Percentiles rank a stretch among this genome's conserved stretches.
These are phyloP conservation scores for Eremothecium cymbalariae DNA, from an alignment of 1,139 yeast genomes.

Conservation along the genomic window DNA sequence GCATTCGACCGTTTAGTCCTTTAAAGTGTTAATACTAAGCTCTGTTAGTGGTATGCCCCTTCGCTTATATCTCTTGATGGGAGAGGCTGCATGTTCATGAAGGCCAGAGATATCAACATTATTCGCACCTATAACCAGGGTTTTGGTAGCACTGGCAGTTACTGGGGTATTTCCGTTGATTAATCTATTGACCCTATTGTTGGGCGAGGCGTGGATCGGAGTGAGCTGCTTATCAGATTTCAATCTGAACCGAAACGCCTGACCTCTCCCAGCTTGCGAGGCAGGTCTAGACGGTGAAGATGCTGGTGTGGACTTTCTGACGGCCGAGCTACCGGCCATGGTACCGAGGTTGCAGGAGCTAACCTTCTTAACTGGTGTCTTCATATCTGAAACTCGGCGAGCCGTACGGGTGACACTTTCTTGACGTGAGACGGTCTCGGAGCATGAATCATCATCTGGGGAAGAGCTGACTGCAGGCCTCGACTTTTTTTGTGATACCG, in stretches of 20 bases:
- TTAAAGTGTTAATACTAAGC: constrained; percentile 8
- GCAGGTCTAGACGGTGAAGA: constrained; percentile 2
- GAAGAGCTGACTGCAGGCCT: too few species aligned
- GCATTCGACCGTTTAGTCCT: too few species aligned
- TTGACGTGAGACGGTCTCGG: too few species aligned
- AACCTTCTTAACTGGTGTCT: not conserved
- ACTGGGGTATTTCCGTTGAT: constrained; percentile 19
- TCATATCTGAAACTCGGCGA: not conserved
- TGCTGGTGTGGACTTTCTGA: constrained; percentile 6
- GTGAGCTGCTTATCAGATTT: constrained; percentile 27
- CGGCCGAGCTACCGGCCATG: not conserved
- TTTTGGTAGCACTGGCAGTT: not conserved
- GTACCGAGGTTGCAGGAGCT: constrained; percentile 1
- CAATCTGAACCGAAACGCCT: constrained; percentile 29
- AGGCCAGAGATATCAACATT: not conserved
- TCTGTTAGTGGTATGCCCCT: constrained; percentile 6
- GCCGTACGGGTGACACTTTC: too few species aligned
- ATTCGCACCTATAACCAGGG: not conserved
- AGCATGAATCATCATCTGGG: too few species aligned
- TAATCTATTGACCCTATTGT: constrained; percentile 28
- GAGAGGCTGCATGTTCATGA: not conserved
- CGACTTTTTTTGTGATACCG: too few species aligned
- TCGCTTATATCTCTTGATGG: not conserved
- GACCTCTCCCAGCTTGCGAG: constrained; percentile 21
- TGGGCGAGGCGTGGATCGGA: constrained; percentile 28